Conservation (phyloP, 306 rosid genomes). For the Quercus robur region DNA sequence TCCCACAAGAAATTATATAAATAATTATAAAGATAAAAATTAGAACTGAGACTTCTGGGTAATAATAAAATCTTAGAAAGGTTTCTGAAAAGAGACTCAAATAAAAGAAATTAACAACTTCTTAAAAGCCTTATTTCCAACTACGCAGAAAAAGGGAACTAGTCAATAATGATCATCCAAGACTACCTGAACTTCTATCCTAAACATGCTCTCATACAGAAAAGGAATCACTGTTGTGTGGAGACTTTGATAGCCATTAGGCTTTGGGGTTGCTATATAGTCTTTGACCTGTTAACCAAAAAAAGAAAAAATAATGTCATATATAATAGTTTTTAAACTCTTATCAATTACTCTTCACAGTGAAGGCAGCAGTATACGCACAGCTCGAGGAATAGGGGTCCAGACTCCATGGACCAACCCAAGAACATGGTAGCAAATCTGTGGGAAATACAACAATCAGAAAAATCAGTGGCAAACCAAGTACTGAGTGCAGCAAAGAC, state of each 20-base stretch:
- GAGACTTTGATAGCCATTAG: constrained; percentile 98
- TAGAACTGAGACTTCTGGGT: background rate
- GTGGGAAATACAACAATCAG: constrained; percentile 36
- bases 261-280: constrained; percentile 96
- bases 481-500: constrained; percentile 18
- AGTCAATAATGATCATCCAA: constrained; percentile 10
- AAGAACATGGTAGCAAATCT: constrained; percentile 96
- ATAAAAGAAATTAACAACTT: constrained; percentile 5
- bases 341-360: constrained; percentile 15
- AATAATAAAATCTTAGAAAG: background rate
- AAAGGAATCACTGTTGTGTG: constrained; percentile 95
- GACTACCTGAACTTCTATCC: constrained; percentile 93
- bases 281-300: constrained; percentile 68
- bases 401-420: constrained; percentile 94
- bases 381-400: constrained; percentile 98
- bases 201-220: constrained; percentile 91
- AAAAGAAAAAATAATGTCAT: constrained; percentile 5
- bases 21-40: background rate
- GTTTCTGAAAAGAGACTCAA: constrained; percentile 5
- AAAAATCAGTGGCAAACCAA: constrained; percentile 7
- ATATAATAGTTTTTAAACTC: constrained; percentile 13
- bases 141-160: constrained; percentile 8
- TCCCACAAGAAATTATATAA: background rate
- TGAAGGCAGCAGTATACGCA: constrained; percentile 47
- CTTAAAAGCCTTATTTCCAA: constrained; percentile 6